Percentiles rank a stretch among this genome's conserved stretches.
Evolutionary conservation across 192 early-diverging fungal genomes (phyloP).

Genomic region (Coemansia sp.): DNA sequence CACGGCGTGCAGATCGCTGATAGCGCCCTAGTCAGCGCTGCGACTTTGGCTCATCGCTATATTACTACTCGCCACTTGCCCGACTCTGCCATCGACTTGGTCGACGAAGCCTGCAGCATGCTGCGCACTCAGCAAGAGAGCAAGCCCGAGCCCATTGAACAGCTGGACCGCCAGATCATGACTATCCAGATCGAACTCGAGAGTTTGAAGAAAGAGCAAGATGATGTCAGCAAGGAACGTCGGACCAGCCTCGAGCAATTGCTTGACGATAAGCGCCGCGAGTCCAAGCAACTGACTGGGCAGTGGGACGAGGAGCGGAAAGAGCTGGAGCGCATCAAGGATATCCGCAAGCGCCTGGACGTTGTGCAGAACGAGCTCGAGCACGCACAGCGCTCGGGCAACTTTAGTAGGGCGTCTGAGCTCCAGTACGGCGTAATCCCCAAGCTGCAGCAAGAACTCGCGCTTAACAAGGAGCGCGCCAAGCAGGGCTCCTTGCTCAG

Average conservation of each 20-base stretch:
- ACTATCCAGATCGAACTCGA: constrained; percentile 81
- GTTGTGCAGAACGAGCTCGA: constrained; percentile 77
- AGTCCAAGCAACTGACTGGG: constrained; percentile 59
- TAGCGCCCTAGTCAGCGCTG: constrained; percentile 71
- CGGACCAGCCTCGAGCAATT: constrained; percentile 62
- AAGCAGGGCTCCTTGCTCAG: constrained; percentile 64
- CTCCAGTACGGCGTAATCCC: constrained; percentile 81
- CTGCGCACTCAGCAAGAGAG: constrained; percentile 77
- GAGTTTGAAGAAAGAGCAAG: constrained; percentile 77
- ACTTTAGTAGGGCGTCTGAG: constrained; percentile 74
- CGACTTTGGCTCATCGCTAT: constrained; percentile 73
- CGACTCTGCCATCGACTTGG: constrained; percentile 82
- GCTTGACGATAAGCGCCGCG: constrained; percentile 62
- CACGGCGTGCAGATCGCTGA: constrained; percentile 81
- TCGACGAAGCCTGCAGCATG: constrained; percentile 82
- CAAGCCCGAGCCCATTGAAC: constrained; percentile 77
- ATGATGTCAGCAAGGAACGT: constrained; percentile 68
- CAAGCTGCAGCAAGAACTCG: constrained; percentile 66
- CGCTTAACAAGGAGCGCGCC: constrained; percentile 57
- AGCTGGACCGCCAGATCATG: constrained; percentile 72
- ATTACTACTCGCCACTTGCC: constrained; percentile 73
- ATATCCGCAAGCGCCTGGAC: constrained; percentile 69
- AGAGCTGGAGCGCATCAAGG: constrained; percentile 70
- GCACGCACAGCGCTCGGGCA: constrained; percentile 69
- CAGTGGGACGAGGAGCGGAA: constrained; percentile 74